A percentile compares a stretch with the other conserved stretches of the same genome.
phyloP scores from a whole-genome alignment of 2,329 filamentous ascomycete genomes.

The Cytospora piceae region DNA sequence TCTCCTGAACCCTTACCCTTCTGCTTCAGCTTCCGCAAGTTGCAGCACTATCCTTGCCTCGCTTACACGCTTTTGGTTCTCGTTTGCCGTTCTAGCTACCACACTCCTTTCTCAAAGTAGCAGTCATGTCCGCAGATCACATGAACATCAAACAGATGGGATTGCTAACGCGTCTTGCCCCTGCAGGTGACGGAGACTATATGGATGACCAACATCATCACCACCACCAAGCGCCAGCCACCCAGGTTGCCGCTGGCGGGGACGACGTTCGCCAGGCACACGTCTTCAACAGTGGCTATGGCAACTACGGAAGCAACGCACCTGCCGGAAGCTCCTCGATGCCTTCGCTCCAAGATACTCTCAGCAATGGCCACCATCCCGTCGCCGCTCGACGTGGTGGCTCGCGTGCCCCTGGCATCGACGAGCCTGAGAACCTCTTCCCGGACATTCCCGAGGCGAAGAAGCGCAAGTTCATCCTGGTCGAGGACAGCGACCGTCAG shows the following conservation, averaged over 20 bases:
- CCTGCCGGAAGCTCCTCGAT: slow-evolving; percentile 62
- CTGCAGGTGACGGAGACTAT: slow-evolving; percentile 65
- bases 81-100: slow-evolving; percentile 34
- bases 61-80: slow-evolving; percentile 40
- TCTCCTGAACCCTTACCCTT: slow-evolving; percentile 29
- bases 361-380: slow-evolving; percentile 45
- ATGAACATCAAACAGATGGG: slow-evolving; percentile 27
- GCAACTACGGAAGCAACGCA: slow-evolving; percentile 63
- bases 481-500: slow-evolving; percentile 84
- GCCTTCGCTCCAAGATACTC: slow-evolving; percentile 64
- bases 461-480: slow-evolving; percentile 94
- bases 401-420: slow-evolving; percentile 51
- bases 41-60: slow-evolving; percentile 31
- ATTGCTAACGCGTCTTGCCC: slow-evolving; percentile 35
- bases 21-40: slow-evolving; percentile 29
- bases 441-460: slow-evolving; percentile 87
- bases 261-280: slow-evolving; percentile 75
- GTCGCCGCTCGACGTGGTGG: slow-evolving; percentile 42
- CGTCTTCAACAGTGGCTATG: slow-evolving; percentile 65
- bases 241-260: slow-evolving; percentile 38
- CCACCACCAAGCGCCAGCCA: slow-evolving; percentile 57
- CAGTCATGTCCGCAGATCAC: slow-evolving; percentile 29
- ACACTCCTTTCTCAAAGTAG: slow-evolving; percentile 30
- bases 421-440: slow-evolving; percentile 74
- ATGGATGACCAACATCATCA: slow-evolving; percentile 60